These are phyloP conservation scores for Striga hermonthica DNA, from an alignment of 305 asterid genomes.

Conservation along the genomic window DNA sequence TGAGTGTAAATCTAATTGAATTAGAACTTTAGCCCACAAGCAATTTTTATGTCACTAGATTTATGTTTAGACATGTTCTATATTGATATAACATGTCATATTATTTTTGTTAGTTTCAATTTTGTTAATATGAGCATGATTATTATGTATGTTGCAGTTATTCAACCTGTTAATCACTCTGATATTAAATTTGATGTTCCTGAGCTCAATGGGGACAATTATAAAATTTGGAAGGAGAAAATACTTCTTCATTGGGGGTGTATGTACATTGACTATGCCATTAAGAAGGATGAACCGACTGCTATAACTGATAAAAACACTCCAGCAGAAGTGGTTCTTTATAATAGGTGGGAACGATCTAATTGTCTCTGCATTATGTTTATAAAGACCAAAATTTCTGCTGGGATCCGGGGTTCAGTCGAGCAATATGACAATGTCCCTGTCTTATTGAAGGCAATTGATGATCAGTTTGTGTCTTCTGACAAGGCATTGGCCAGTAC, in stretches of 20 bases:
- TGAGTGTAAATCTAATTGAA: not conserved
- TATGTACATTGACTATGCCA: constrained; percentile 11
- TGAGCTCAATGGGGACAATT: not conserved
- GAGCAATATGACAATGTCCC: not conserved
- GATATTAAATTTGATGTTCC: not conserved
- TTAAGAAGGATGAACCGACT: not conserved
- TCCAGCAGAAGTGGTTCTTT: not conserved
- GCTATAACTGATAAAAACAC: not conserved
- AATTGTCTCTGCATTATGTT: not conserved
- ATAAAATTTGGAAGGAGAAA: not conserved
- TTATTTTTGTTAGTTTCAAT: not conserved
- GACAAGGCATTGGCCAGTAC: not conserved
- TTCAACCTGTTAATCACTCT: not conserved
- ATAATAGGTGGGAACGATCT: constrained; percentile 5
- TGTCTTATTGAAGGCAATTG: not conserved
- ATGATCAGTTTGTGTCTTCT: not conserved
- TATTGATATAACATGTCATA: not conserved
- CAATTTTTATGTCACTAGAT: not conserved
- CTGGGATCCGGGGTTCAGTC: not conserved
- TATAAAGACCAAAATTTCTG: not conserved
- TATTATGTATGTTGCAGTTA: not conserved
- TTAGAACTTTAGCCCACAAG: not conserved
- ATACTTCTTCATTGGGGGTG: not conserved
- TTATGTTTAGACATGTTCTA: not conserved
- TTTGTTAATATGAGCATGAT: not conserved